Evolutionary conservation across 805 yeast species (phyloP), one percentile per base, ranked within the genome.

Genomic region (Monosporozyma aquatica): DNA sequence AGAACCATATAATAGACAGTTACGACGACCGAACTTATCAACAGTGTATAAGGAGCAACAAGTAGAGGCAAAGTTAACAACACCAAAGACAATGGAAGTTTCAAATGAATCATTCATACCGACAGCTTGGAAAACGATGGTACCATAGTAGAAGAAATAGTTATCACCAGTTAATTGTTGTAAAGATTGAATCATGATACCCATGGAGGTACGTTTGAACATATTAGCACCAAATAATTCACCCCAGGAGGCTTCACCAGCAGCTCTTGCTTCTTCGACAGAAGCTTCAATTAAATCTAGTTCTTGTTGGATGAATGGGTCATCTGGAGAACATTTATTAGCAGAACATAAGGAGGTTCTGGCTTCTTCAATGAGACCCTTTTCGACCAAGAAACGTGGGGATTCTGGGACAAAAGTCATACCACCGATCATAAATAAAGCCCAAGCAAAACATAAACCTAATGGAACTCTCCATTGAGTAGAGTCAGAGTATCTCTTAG

Each of bases 381-480:
- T 65, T 65, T 76, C 80, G 46, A 77, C 70, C 59, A 81, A 69
- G 66, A 62, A 82, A 63, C 89, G 71, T 51, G 89, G 86, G 21
- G 87, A 80, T 67, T 82, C 90, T 36, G 89, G 89, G 73, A 80
- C 78, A 54, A 74, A 71, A 15, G 59, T 49, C 60, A 67, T 57
- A 48, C 65, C 70, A 25, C 51, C 56, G 41, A 67, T 55, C 68
- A 68, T 60, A 42, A 65, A 52, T 33, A 68, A 29, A 18, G 72
- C 72, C 75, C 75, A 74, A 23, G 69, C 68, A 52, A 73, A 73
- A 53, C 71, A 67, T 47, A 78, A 62, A 44, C 82, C 83, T 56
- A 82, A 68, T 43, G 84, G 85, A 49, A 82, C 72, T 72, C 89
- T 78, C 87, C 87, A 82, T 66, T 78, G 83, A 11, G 64, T 86